Base-by-base conservation (phyloP, 169 alveolate species). In the Eimeria sp. region DNA sequence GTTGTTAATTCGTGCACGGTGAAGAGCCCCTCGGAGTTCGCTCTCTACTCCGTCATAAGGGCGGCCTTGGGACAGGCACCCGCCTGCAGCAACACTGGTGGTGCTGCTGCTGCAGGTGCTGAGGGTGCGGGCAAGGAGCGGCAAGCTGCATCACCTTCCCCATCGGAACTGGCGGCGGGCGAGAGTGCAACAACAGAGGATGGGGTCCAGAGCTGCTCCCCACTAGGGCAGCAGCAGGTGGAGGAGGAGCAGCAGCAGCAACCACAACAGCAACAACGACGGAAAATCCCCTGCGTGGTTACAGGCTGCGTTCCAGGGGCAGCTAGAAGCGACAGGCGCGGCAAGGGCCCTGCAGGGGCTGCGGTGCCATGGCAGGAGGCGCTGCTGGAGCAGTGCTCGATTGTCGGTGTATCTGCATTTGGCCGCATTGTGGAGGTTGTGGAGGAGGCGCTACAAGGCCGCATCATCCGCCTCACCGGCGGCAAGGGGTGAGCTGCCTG, bases 1-100 rank as follows among this genome's bases (percentile, higher is more conserved):
- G 98, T 99, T 27, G 97, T 99, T 76, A 99, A 99, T 89, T 98
- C 99, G 40, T 99, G 99, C 96, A 99, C 99, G 0, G 99, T 99
- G 75, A 99, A 99, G 97, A 98, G 98, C 63, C 99, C 99, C n/a
- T 98, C 99, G 54, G 99, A 99, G 97, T 99, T 99, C 54, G 98
- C 99, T 70, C 97, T 99, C 96, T 97, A 83, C 73, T 89, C 97
- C 27, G 87, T 82, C 22, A 98, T 98, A 16, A 58, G 95, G 58
- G 96, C 97, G 65, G 98, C 99, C 6, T 95, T 98, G 95, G 92
- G 83, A 5, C 72, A 80, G 58, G 34, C 40, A 3, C 63, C 61
- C 20, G n/a, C 65, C 0, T 6, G 87, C 87, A 18, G 61, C 87
- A 18, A 13, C 49, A 22, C 78, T 70, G 49, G 49, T 30, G 49